phyloP scores from a whole-genome alignment of 169 alveolate genomes.

The Plasmodium relictum region DNA sequence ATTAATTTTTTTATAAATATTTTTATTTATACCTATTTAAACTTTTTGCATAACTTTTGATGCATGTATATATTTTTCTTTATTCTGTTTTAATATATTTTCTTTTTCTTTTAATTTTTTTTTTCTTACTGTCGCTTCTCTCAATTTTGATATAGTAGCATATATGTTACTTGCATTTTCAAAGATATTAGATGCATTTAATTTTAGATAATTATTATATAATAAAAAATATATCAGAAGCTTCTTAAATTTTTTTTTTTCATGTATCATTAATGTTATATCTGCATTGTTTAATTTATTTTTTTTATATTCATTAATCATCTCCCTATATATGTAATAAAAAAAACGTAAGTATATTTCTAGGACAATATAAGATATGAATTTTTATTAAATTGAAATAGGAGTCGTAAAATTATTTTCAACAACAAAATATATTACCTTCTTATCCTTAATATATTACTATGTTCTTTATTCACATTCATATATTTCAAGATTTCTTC shows the following conservation, averaged over 20 bases:
- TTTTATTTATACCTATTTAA: background rate
- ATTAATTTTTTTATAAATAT: background rate
- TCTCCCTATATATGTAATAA: constrained; percentile 22
- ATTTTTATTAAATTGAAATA: too few species aligned
- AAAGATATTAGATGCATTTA: constrained; percentile 61
- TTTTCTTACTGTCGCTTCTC: constrained; percentile 71
- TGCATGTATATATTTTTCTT: background rate
- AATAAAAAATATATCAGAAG: constrained; percentile 49
- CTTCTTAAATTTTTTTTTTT: constrained; percentile 64
- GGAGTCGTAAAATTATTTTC: too few species aligned
- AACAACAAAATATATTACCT: too few species aligned
- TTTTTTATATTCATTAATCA: constrained; percentile 67
- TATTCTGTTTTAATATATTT: too few species aligned
- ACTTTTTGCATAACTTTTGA: background rate
- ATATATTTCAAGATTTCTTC: constrained; percentile 69
- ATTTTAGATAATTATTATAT: constrained; percentile 50
- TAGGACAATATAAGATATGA: too few species aligned
- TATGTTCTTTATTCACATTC: constrained; percentile 75
- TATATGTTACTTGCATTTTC: constrained; percentile 77
- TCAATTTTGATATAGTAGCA: constrained; percentile 71
- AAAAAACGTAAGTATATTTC: too few species aligned
- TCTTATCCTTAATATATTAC: constrained; percentile 71
- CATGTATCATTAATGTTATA: constrained; percentile 45
- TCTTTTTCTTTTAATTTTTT: too few species aligned
- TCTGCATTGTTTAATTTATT: constrained; percentile 63